These are phyloP conservation scores for Arabidopsis arenosa DNA, from an alignment of 345 rosid genomes.

Conservation along the genomic window DNA sequence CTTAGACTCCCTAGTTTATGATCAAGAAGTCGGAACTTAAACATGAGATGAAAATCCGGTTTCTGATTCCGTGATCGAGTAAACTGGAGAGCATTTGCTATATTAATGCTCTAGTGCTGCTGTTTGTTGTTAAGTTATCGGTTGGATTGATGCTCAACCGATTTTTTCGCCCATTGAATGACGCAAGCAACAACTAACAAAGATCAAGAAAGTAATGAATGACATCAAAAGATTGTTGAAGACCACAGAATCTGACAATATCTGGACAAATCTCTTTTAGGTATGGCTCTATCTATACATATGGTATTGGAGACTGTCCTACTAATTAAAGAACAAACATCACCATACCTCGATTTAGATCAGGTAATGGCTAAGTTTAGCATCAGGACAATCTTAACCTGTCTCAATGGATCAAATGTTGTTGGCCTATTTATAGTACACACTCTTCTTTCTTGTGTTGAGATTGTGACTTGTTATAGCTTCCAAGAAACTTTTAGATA, in stretches of 20 bases:
- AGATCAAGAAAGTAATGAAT: conserved; percentile 18
- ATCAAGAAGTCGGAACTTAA: conserved; percentile 53
- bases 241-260: conserved; percentile 27
- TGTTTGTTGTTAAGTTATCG: neutral
- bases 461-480: conserved; percentile 9
- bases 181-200: neutral
- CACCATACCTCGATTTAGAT: conserved; percentile 27
- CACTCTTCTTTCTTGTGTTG: conserved; percentile 7
- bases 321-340: conserved; percentile 18
- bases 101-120: neutral
- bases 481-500: conserved; percentile 22
- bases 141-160: conserved; percentile 12
- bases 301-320: conserved; percentile 19
- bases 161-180: neutral
- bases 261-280: conserved; percentile 17
- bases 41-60: neutral
- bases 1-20: conserved; percentile 52
- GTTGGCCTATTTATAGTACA: conserved; percentile 30
- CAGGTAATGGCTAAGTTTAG: conserved; percentile 34
- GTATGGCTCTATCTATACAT: conserved; percentile 12
- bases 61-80: neutral
- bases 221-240: neutral
- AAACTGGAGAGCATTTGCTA: neutral
- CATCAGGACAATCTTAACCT: conserved; percentile 8
- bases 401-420: conserved; percentile 2